Evolutionary conservation across 1,284 basidiomycete species (phyloP), one percentile per base, ranked within the genome.

Genomic region (Apiotrichum porosum): DNA sequence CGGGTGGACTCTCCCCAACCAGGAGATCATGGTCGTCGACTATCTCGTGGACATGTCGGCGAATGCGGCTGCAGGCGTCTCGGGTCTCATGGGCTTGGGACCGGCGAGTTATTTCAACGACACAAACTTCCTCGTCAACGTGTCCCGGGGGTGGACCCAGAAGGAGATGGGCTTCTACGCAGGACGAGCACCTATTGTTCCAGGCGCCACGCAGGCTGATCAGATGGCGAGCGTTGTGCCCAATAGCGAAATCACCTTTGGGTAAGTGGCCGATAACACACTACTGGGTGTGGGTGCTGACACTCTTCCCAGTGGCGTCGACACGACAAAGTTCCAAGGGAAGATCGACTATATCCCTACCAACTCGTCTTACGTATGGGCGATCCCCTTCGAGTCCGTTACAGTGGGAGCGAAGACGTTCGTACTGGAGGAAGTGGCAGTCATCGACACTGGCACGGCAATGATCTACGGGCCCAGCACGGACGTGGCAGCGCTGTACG

Each of bases 121-220:
- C 0, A 68, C 63, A 4, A 77, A 78, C 6, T 76, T 77, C 66
- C 78, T 78, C 72, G 54, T 92, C 68, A 79, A 81, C 0, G 75
- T 95, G 6, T 86, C 79, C 19, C 78, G 78, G 44, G 72, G 80
- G 24, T 85, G 83, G 81, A 77, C 82, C 45, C 62, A 79, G 10
- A 83, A 86, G 0, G 61, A 89, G 18, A 90, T 94, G 80, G 81
- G 80, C 0, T 88, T 93, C 68, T 83, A 88, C 60, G 76, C 93
- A 3, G 56, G n/a, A n/a, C n/a, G n/a, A n/a, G n/a, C n/a, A n/a
- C n/a, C n/a, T n/a, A n/a, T 67, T 22, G 89, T 89, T 51, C 85
- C 91, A 57, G 85, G 81, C 3, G 82, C 93, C 45, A 45, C 54
- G 9, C 54, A 48, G 32, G 28, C 19, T 12, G 3, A 18, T 6